Conservation (phyloP, 352 stramenopile genomes). For the Phytophthora ramorum region DNA sequence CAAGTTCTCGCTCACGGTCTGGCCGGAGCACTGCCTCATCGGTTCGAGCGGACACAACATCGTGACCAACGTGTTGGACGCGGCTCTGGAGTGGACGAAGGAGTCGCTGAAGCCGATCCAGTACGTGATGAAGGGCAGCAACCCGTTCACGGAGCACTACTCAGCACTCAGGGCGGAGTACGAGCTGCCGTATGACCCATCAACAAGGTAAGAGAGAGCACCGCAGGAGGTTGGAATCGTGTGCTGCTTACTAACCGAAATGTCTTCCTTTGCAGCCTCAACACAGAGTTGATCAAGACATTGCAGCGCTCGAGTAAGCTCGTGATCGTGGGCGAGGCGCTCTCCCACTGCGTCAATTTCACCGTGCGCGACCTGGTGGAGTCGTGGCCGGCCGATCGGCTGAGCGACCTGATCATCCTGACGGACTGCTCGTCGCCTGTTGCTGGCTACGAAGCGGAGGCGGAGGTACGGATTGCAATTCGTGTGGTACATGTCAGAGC, state of each 20-base stretch:
- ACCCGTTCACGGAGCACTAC: slow-evolving; percentile 96
- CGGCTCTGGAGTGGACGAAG: slow-evolving; percentile 85
- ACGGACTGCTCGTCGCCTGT: slow-evolving; percentile 71
- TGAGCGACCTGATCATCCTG: slow-evolving; percentile 64
- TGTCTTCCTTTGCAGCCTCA: slow-evolving; percentile 51
- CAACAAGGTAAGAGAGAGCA: slow-evolving; percentile 43
- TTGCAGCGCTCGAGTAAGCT: slow-evolving; percentile 81
- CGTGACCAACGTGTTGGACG: slow-evolving; percentile 72
- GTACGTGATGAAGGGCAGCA: slow-evolving; percentile 93
- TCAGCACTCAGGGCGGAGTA: slow-evolving; percentile 93
- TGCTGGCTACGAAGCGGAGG: slow-evolving; percentile 57
- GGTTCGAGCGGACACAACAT: slow-evolving; percentile 89
- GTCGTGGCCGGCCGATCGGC: slow-evolving; percentile 69
- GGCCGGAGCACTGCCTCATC: slow-evolving; percentile 96
- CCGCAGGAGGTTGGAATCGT: slow-evolving; percentile 6
- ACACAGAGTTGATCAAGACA: slow-evolving; percentile 80
- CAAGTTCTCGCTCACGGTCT: slow-evolving; percentile 93
- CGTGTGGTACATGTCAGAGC: background rate
- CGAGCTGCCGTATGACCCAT: slow-evolving; percentile 67
- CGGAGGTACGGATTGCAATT: slow-evolving; percentile 34
- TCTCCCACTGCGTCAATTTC: slow-evolving; percentile 97
- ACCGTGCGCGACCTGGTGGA: slow-evolving; percentile 91
- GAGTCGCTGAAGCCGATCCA: slow-evolving; percentile 61
- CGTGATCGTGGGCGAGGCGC: slow-evolving; percentile 92
- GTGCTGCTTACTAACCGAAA: slow-evolving; percentile 25